A percentile compares a stretch with the other conserved stretches of the same genome.
phyloP scores from a whole-genome alignment of 495 filamentous ascomycete genomes.

The Acidiella bohemica region DNA sequence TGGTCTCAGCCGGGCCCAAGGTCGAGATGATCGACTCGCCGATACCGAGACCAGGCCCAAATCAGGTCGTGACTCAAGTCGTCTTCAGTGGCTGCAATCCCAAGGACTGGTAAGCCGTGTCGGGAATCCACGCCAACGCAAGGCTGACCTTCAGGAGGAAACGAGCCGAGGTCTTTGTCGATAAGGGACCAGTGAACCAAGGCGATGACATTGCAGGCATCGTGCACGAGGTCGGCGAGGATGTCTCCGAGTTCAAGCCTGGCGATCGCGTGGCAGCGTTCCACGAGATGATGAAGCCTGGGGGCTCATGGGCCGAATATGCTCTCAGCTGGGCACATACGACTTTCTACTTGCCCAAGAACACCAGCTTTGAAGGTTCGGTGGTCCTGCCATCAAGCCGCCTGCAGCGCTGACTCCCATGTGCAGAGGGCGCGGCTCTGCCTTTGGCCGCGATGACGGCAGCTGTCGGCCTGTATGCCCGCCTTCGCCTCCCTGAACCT shows the following conservation, averaged over 20 bases:
- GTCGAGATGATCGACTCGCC: constrained; percentile 51
- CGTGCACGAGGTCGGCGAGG: constrained; percentile 46
- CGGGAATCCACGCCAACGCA: too few relatives aligned
- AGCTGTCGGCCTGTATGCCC: constrained; percentile 47
- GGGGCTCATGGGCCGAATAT: constrained; percentile 60
- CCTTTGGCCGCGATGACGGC: constrained; percentile 67
- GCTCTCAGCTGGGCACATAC: constrained; percentile 50
- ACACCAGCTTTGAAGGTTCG: constrained; percentile 52
- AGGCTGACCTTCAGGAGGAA: constrained; percentile 21
- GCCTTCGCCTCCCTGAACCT: constrained; percentile 49
- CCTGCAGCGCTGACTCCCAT: constrained; percentile 2
- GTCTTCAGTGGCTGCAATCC: constrained; percentile 59
- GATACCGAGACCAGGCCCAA: constrained; percentile 45
- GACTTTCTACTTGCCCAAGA: constrained; percentile 55
- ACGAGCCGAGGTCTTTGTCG: constrained; percentile 23
- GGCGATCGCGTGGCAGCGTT: constrained; percentile 63
- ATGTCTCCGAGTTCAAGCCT: constrained; percentile 46
- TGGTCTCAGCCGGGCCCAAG: constrained; percentile 38
- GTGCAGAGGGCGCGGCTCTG: constrained; percentile 51
- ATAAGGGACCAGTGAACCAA: constrained; percentile 32
- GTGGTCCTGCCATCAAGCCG: constrained; percentile 2
- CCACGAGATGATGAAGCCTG: constrained; percentile 43
- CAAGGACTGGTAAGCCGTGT: constrained; percentile 45
- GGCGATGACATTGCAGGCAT: constrained; percentile 66
- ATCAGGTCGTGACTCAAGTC: constrained; percentile 59